phyloP scores from a whole-genome alignment of 2,329 filamentous ascomycete genomes.

The Emericellopsis atlantica region DNA sequence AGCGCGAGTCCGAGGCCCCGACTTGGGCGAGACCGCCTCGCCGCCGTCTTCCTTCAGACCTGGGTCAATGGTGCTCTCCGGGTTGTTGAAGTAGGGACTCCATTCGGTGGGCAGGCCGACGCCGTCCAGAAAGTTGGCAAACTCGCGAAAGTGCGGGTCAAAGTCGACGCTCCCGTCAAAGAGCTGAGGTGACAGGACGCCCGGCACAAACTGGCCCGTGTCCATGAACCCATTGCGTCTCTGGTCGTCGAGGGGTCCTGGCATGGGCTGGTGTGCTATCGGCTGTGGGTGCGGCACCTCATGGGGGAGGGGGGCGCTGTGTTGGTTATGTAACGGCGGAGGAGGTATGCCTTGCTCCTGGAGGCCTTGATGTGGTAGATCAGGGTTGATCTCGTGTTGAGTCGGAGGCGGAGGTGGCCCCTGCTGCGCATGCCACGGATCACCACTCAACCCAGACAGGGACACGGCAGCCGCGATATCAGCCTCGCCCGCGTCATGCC shows the following conservation, averaged over 20 bases:
- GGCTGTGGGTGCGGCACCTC: too few species aligned
- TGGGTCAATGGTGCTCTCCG: constrained; percentile 10
- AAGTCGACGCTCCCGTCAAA: constrained; percentile 6
- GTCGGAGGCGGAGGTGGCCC: background rate
- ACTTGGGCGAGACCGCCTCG: constrained; percentile 4
- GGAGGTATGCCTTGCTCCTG: too few species aligned
- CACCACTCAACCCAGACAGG: constrained; percentile 17
- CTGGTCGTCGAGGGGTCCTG: background rate
- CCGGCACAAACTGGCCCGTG: constrained; percentile 12
- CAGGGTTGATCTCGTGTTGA: background rate
- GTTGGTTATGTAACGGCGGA: too few species aligned
- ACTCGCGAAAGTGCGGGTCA: constrained; percentile 21
- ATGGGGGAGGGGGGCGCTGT: too few species aligned
- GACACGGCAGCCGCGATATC: constrained; percentile 15
- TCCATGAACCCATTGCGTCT: background rate
- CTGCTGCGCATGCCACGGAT: constrained; percentile 5
- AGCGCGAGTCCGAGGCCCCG: constrained; percentile 7
- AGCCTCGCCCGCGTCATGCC: constrained; percentile 5
- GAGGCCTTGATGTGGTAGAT: background rate
- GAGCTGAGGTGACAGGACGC: constrained; percentile 8
- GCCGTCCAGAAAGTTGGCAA: constrained; percentile 23
- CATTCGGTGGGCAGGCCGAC: constrained; percentile 23
- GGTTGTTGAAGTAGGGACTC: constrained; percentile 21
- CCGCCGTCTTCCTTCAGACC: constrained; percentile 5
- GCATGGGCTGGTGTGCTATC: background rate